Conservation (phyloP, 768 basidiomycete genomes). For the Phlegmacium glaucopus region DNA sequence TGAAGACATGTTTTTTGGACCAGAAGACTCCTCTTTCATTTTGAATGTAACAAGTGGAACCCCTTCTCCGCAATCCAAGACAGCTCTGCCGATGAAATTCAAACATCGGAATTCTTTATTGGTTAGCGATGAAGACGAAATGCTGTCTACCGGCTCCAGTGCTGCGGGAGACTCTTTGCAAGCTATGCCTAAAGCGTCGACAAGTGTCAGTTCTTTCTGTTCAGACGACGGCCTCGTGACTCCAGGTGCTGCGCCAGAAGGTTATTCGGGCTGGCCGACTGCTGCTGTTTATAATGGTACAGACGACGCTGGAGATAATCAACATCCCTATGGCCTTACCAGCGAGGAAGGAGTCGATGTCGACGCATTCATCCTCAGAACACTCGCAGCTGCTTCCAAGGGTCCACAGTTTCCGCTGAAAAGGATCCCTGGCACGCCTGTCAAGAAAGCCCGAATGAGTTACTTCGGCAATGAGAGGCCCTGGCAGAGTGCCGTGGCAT, state of each 20-base stretch:
- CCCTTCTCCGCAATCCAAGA: conserved; percentile 50
- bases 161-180: conserved; percentile 24
- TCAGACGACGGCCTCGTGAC: conserved; percentile 73
- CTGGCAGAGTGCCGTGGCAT: conserved; percentile 79
- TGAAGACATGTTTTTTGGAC: conserved; percentile 54
- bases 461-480: conserved; percentile 57
- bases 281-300: conserved; percentile 31
- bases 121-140: conserved; percentile 57
- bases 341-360: conserved; percentile 36
- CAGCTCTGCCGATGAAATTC: conserved; percentile 61
- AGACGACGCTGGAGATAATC: conserved; percentile 38
- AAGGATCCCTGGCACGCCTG: conserved; percentile 75
- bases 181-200: conserved; percentile 55
- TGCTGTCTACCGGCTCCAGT: conserved; percentile 21
- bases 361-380: conserved; percentile 71
- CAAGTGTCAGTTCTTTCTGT: conserved; percentile 57
- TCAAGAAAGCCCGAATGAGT: conserved; percentile 68
- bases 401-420: conserved; percentile 44
- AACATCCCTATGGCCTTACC: conserved; percentile 11
- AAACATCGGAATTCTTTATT: conserved; percentile 68
- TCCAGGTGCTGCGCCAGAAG: conserved; percentile 53
- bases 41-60: conserved; percentile 54
- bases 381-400: conserved; percentile 58
- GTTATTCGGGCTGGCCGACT: conserved; percentile 61
- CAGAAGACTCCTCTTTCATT: conserved; percentile 51